A percentile compares a stretch with the other conserved stretches of the same genome.
Evolutionary conservation across 2,329 filamentous ascomycete genomes (phyloP).

Genomic region (Paraphoma sp.): DNA sequence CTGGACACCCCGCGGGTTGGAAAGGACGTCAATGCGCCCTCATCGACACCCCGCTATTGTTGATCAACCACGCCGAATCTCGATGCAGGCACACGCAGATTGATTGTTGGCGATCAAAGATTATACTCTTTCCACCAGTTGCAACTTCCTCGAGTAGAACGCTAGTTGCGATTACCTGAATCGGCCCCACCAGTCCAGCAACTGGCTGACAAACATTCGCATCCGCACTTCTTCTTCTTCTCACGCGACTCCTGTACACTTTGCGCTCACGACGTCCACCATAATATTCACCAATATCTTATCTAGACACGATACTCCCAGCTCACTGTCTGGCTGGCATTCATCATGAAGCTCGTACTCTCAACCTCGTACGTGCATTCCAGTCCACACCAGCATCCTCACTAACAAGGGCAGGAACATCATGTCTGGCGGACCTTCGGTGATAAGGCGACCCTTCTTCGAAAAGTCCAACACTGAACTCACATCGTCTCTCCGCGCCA

Average conservation of each 20-base stretch:
- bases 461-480: constrained; percentile 93
- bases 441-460: constrained; percentile 78
- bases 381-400: constrained; percentile 5
- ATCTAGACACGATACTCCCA: too few species aligned
- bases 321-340: neutral
- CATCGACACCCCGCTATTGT: constrained; percentile 9
- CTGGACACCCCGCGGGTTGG: constrained; percentile 28
- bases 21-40: constrained; percentile 30
- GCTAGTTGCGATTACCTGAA: constrained; percentile 1
- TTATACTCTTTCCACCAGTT: neutral
- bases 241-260: neutral
- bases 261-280: neutral
- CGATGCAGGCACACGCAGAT: neutral
- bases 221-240: neutral
- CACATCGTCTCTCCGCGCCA: constrained; percentile 83
- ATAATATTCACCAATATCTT: too few species aligned
- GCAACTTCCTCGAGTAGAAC: neutral
- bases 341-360: constrained; percentile 79
- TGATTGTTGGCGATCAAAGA: neutral
- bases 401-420: constrained; percentile 77
- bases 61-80: neutral
- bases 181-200: constrained; percentile 10
- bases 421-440: constrained; percentile 81
- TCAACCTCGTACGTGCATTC: constrained; percentile 78
- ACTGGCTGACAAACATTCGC: constrained; percentile 26